Evolutionary conservation across 345 rosid species (phyloP).

Genomic region (Trapa bicornis): DNA sequence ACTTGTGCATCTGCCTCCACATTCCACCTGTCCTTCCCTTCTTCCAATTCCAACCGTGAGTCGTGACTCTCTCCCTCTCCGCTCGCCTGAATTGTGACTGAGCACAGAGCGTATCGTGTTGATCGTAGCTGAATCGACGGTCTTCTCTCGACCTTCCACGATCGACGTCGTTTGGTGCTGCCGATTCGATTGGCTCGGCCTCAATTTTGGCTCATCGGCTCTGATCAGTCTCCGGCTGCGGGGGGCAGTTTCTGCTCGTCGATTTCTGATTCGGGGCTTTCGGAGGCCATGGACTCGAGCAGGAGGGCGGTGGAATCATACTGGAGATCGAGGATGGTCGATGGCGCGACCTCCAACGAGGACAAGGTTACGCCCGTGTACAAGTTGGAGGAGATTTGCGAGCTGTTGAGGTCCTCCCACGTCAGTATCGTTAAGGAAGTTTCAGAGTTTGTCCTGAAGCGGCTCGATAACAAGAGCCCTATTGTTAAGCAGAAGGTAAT

Average conservation of each 20-base stretch:
- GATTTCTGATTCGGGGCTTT: neutral
- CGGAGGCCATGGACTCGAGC: constrained; percentile 71
- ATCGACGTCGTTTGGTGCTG: neutral
- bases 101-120: too few relatives aligned
- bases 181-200: neutral
- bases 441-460: constrained; percentile 65
- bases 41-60: neutral
- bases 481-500: constrained; percentile 87
- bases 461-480: constrained; percentile 90
- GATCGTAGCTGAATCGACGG: too few relatives aligned
- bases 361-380: constrained; percentile 93
- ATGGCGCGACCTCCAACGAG: constrained; percentile 78
- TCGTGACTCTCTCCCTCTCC: neutral
- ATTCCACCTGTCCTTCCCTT: neutral
- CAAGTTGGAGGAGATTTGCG: constrained; percentile 89
- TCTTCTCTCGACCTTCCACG: neutral
- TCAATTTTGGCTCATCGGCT: neutral
- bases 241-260: neutral
- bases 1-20: neutral
- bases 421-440: constrained; percentile 80
- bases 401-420: constrained; percentile 77
- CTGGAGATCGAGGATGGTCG: constrained; percentile 92
- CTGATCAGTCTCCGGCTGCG: neutral
- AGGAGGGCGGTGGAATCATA: constrained; percentile 98
- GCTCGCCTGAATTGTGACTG: too few relatives aligned